Conservation (phyloP, 1,284 basidiomycete genomes). For the Schizopora paradoxa region DNA sequence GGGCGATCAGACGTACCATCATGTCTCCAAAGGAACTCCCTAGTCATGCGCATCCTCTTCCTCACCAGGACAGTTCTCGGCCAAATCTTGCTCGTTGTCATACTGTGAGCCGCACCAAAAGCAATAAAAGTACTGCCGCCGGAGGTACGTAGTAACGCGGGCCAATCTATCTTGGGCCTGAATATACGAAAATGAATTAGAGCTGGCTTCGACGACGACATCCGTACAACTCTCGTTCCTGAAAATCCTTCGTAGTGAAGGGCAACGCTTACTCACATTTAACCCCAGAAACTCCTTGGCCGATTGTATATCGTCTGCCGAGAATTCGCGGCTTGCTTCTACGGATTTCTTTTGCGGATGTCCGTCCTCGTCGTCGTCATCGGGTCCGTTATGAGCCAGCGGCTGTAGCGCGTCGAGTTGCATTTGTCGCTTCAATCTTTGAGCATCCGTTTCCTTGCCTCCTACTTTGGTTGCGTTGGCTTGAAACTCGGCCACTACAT, state of each 20-base stretch:
- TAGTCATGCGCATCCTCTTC: slow-evolving; percentile 71
- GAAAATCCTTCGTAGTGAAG: slow-evolving; percentile 13
- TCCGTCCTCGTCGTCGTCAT: slow-evolving; percentile 27
- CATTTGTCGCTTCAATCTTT: slow-evolving; percentile 61
- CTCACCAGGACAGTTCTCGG: slow-evolving; percentile 63
- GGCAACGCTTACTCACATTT: slow-evolving; percentile 40
- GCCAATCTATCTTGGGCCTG: slow-evolving; percentile 67
- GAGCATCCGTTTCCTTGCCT: slow-evolving; percentile 32
- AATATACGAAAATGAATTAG: slow-evolving; percentile 12
- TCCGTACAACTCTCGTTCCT: slow-evolving; percentile 6
- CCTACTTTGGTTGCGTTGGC: slow-evolving; percentile 24
- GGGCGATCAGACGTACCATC: background rate
- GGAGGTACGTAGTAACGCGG: slow-evolving; percentile 67
- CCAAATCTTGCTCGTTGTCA: slow-evolving; percentile 54
- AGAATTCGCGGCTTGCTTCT: slow-evolving; percentile 32
- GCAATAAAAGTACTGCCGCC: slow-evolving; percentile 68
- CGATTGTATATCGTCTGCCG: slow-evolving; percentile 57
- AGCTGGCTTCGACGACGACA: slow-evolving; percentile 16
- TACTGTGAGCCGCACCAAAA: slow-evolving; percentile 86
- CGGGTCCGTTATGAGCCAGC: slow-evolving; percentile 27
- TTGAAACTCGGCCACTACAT: slow-evolving; percentile 26
- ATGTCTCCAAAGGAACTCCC: slow-evolving; percentile 5
- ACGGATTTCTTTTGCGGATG: slow-evolving; percentile 25
- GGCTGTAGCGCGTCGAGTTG: slow-evolving; percentile 59
- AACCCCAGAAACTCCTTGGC: slow-evolving; percentile 61